Evolutionary conservation across 192 early-diverging fungal species (phyloP).

Genomic region (Backusella liffmaniae): DNA sequence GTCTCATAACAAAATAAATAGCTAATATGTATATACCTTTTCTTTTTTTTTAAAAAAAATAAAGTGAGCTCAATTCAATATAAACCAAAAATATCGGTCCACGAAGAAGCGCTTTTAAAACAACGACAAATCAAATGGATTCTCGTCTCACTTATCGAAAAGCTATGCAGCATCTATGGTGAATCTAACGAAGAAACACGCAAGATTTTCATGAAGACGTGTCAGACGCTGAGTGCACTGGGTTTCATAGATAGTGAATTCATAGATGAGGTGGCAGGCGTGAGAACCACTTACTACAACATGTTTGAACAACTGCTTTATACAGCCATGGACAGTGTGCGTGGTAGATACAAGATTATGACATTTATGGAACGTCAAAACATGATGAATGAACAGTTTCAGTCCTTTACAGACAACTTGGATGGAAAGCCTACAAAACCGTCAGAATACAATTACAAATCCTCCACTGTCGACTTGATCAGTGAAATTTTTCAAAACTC

Average conservation of each 20-base stretch:
- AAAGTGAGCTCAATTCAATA: background rate
- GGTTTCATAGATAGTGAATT: slow-evolving; percentile 72
- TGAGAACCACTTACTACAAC: slow-evolving; percentile 77
- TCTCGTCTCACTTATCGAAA: slow-evolving; percentile 85
- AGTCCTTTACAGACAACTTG: background rate
- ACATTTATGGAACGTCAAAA: background rate
- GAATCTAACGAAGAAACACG: slow-evolving; percentile 80
- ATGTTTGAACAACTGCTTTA: slow-evolving; percentile 82
- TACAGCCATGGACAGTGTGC: slow-evolving; percentile 70
- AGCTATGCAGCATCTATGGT: slow-evolving; percentile 86
- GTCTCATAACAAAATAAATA: background rate
- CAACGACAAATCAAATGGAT: slow-evolving; percentile 69
- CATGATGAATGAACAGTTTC: slow-evolving; percentile 1
- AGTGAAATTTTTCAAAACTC: slow-evolving; percentile 41
- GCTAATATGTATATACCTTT: too few relatives aligned
- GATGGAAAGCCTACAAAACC: background rate
- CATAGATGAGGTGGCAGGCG: slow-evolving; percentile 66
- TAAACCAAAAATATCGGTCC: background rate
- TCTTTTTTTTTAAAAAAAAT: background rate
- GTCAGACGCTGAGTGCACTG: slow-evolving; percentile 80
- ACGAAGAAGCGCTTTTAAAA: background rate
- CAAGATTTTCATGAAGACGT: slow-evolving; percentile 81
- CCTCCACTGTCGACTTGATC: background rate
- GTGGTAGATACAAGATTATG: slow-evolving; percentile 14
- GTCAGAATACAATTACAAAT: background rate